A percentile compares a stretch with the other conserved stretches of the same genome.
Evolutionary conservation across 2,329 filamentous ascomycete genomes (phyloP).

Genomic region (Fusarium cyanostomum): DNA sequence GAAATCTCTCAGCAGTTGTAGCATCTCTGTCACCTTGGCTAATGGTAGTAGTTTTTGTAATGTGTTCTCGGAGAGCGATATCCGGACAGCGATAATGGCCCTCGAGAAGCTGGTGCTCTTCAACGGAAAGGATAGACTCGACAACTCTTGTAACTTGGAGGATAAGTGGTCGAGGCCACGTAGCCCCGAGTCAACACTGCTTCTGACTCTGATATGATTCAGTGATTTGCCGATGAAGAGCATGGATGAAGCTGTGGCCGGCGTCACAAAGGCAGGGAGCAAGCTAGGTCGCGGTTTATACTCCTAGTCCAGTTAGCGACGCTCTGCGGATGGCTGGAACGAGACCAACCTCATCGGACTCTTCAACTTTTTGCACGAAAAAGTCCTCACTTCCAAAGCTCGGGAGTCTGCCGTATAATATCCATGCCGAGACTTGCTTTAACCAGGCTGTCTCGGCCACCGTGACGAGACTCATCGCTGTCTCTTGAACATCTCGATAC

Average conservation of each 20-base stretch:
- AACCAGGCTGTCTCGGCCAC: conserved; percentile 92
- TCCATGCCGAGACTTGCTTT: conserved; percentile 88
- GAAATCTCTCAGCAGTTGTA: conserved; percentile 84
- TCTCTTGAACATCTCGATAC: conserved; percentile 84
- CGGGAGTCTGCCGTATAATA: conserved; percentile 87
- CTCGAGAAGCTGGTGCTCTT: conserved; percentile 74
- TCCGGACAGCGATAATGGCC: conserved; percentile 78
- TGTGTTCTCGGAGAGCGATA: conserved; percentile 84
- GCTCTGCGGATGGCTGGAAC: not conserved
- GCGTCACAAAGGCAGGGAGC: conserved; percentile 81
- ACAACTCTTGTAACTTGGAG: conserved; percentile 74
- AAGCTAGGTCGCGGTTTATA: conserved; percentile 69
- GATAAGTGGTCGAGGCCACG: conserved; percentile 69
- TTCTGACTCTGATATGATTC: conserved; percentile 77
- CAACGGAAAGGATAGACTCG: conserved; percentile 77
- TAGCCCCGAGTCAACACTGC: conserved; percentile 55
- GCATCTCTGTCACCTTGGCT: conserved; percentile 76
- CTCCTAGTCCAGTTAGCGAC: conserved; percentile 50
- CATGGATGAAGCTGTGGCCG: conserved; percentile 80
- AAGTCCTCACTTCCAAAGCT: conserved; percentile 84
- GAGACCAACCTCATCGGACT: conserved; percentile 53
- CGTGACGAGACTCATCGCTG: conserved; percentile 75
- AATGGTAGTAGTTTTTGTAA: conserved; percentile 84
- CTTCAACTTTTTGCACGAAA: conserved; percentile 71
- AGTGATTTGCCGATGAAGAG: conserved; percentile 91